Conservation (phyloP, 163 green algal genomes). For the Scenedesmus sp. region DNA sequence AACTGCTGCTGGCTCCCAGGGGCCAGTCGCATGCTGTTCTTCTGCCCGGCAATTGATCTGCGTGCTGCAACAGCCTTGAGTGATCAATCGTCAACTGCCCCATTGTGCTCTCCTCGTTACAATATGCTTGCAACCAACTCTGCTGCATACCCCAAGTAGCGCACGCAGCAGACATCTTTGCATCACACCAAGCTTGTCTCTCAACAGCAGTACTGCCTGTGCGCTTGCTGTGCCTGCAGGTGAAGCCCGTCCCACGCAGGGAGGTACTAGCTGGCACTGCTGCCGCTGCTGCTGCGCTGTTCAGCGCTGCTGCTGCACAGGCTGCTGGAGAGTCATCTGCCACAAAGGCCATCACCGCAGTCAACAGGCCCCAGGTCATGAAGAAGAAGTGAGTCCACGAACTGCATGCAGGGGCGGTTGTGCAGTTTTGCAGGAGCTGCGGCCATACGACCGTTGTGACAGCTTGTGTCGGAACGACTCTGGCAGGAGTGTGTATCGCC, state of each 20-base stretch:
- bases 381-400: conserved; percentile 34
- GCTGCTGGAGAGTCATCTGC: conserved; percentile 29
- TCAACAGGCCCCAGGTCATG: conserved; percentile 29
- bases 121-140: no score
- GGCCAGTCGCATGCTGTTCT: no score
- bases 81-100: no score
- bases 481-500: no score
- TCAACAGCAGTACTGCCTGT: not conserved
- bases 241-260: conserved; percentile 18
- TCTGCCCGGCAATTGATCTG: no score
- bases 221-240: not conserved
- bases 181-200: not conserved
- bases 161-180: not conserved
- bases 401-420: no score
- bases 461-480: no score
- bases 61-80: no score
- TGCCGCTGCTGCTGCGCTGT: conserved; percentile 2
- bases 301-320: conserved; percentile 27
- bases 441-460: no score
- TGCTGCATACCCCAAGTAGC: not conserved
- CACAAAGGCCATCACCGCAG: not conserved
- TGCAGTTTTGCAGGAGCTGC: no score
- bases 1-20: no score
- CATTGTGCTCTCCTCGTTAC: no score
- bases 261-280: conserved; percentile 17